Percentiles rank a stretch among this genome's conserved stretches.
Evolutionary conservation across 495 filamentous ascomycete species (phyloP).

Genomic region (Thozetella sp.): DNA sequence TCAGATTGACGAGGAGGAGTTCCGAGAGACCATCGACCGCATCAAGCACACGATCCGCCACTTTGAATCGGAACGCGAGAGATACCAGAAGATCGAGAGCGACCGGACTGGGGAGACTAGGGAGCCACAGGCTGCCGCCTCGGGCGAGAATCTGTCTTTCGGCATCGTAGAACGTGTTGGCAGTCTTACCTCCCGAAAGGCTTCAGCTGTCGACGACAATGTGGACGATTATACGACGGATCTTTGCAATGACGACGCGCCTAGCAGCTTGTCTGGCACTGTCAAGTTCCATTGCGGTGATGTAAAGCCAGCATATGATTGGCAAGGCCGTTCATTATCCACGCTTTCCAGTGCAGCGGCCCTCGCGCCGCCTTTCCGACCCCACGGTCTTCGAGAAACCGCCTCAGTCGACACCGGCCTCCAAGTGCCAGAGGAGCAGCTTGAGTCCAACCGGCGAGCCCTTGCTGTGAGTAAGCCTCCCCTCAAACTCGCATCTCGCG

Average conservation of each 20-base stretch:
- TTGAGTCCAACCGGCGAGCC: not conserved
- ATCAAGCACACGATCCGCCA: constrained; percentile 30
- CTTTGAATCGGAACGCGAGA: constrained; percentile 36
- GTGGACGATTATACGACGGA: not conserved
- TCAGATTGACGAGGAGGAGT: constrained; percentile 49
- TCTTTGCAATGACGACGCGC: not conserved
- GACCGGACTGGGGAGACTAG: too few relatives aligned
- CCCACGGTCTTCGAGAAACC: constrained; percentile 9
- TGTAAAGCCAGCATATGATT: not conserved
- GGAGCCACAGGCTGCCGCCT: not conserved
- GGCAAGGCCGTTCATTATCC: constrained; percentile 3
- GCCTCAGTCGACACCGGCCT: not conserved
- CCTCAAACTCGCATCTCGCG: not conserved
- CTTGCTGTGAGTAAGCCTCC: not conserved
- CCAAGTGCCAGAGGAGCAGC: not conserved
- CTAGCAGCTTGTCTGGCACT: not conserved
- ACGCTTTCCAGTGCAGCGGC: constrained; percentile 22
- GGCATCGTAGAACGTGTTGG: not conserved
- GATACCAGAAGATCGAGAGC: constrained; percentile 34
- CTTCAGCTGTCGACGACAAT: not conserved
- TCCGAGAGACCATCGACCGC: constrained; percentile 26
- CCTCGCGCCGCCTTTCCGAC: constrained; percentile 27
- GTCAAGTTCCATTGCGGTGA: constrained; percentile 1
- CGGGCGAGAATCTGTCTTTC: too few relatives aligned
- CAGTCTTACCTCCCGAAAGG: not conserved